Base-by-base conservation (phyloP, 305 asterid genomes). In the Fraxinus velutina region DNA sequence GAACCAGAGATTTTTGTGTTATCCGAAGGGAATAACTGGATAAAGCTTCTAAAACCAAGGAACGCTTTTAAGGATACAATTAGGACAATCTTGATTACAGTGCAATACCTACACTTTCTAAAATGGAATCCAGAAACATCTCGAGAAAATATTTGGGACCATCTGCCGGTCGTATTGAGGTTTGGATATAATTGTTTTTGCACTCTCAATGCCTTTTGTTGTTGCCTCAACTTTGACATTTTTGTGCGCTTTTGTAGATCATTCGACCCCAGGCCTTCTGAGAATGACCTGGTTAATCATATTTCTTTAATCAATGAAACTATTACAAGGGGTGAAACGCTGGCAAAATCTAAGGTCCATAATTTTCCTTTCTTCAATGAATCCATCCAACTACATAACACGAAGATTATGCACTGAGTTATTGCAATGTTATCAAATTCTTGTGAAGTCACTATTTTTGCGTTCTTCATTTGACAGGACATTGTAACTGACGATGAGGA, bases 11-110 rank as follows among this genome's bases (percentile, higher is more conserved):
- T 96, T 75, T 88, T 92, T 17, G 99, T 96, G 83, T 86, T 91
- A 60, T 85, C 93, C n/a, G 73, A 39, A 57, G 92, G 91, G 81
- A 92, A 91, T 10, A 10, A 87, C 80, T 96, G 99, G 99, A 88
- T 92, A 83, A 88, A 86, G 88, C 98, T 96, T 87, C 84, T 88
- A 83, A 93, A 92, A 84, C 97, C 98, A 5, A 87, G 97, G 66
- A 91, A 89, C 24, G 85, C 89, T 77, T 96, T 80, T 83, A 83
- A 81, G 64, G 85, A 78, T 64, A 83, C 86, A 8, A 88, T 93
- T 78, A 89, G 94, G 80, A 85, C 93, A 22, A 77, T 91, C 84
- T 82, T 83, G 87, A 88, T 93, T 79, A 86, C 97, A 2, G 84
- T 96, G 82, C 87, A 94, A 70, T 86, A 85, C 72, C 80, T 96